A percentile compares a stretch with the other conserved stretches of the same genome.
Evolutionary conservation across 2,329 filamentous ascomycete genomes (phyloP).

Genomic region (Fusarium siculi): DNA sequence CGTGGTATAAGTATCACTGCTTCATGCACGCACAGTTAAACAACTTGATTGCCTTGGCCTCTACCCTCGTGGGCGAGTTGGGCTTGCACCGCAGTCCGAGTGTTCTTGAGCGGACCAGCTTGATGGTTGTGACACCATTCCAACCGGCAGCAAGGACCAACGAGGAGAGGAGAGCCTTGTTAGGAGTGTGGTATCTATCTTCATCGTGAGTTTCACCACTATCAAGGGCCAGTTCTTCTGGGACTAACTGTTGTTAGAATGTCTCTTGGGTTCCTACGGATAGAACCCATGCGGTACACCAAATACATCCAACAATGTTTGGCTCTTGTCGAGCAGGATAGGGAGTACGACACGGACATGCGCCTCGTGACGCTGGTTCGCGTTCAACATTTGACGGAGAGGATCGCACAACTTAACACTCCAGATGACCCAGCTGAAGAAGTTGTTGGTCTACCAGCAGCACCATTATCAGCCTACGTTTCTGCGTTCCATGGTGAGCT

Average conservation of each 20-base stretch:
- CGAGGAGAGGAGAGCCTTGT: slow-evolving; percentile 63
- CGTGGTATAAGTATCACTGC: slow-evolving; percentile 66
- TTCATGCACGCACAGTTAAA: slow-evolving; percentile 63
- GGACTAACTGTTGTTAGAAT: slow-evolving; percentile 47
- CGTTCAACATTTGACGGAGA: slow-evolving; percentile 62
- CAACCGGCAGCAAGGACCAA: slow-evolving; percentile 55
- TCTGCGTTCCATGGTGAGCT: slow-evolving; percentile 59
- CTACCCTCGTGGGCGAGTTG: slow-evolving; percentile 59
- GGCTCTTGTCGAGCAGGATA: slow-evolving; percentile 53
- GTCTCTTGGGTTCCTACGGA: slow-evolving; percentile 55
- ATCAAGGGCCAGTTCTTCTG: not conserved
- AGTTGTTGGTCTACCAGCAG: slow-evolving; percentile 50
- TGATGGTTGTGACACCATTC: slow-evolving; percentile 56
- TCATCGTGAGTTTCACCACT: slow-evolving; percentile 56
- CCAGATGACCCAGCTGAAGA: slow-evolving; percentile 50
- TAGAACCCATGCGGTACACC: slow-evolving; percentile 62
- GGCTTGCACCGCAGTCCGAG: slow-evolving; percentile 56
- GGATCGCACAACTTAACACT: slow-evolving; percentile 56
- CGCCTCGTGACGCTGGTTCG: slow-evolving; percentile 59
- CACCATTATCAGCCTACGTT: slow-evolving; percentile 57
- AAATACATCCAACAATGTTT: slow-evolving; percentile 64
- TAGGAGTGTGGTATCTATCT: slow-evolving; percentile 65
- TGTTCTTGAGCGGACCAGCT: slow-evolving; percentile 54
- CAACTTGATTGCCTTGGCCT: slow-evolving; percentile 61
- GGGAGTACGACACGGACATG: slow-evolving; percentile 60